Percentiles rank a stretch among this genome's conserved stretches.
phyloP scores from a whole-genome alignment of 1,284 basidiomycete species.

The Ustilago nuda region DNA sequence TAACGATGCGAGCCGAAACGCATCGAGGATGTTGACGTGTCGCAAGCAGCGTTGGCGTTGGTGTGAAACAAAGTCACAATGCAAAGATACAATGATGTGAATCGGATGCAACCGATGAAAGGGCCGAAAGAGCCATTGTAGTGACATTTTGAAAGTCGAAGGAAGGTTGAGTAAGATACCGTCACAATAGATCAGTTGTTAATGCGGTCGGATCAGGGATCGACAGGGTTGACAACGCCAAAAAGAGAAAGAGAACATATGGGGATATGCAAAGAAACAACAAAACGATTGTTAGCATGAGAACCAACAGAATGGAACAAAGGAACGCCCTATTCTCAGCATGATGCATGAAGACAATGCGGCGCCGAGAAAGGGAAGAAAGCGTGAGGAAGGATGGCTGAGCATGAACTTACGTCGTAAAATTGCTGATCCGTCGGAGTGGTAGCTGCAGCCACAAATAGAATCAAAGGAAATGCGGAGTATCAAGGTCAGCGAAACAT shows the following conservation, averaged over 20 bases:
- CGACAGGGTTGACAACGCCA: not conserved
- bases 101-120: not conserved
- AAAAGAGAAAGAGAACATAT: conserved; percentile 4
- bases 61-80: conserved; percentile 3
- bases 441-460: conserved; percentile 40
- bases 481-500: not conserved
- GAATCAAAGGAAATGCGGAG: not conserved
- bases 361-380: not conserved
- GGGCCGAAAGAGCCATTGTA: not conserved
- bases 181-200: not conserved
- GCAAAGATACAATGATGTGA: not conserved
- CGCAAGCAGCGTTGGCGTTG: not conserved
- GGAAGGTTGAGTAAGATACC: not conserved
- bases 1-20: not conserved
- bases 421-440: conserved; percentile 64
- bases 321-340: not conserved
- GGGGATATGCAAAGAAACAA: not conserved
- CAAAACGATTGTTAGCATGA: conserved; percentile 13
- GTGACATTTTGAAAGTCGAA: not conserved
- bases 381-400: not conserved
- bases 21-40: not conserved
- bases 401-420: conserved; percentile 51
- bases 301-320: conserved; percentile 7
- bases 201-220: not conserved
- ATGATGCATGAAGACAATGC: not conserved